Percentiles rank a stretch among this genome's conserved stretches.
Evolutionary conservation across 305 asterid genomes (phyloP).

Genomic region (Solanum aculeatissimum): DNA sequence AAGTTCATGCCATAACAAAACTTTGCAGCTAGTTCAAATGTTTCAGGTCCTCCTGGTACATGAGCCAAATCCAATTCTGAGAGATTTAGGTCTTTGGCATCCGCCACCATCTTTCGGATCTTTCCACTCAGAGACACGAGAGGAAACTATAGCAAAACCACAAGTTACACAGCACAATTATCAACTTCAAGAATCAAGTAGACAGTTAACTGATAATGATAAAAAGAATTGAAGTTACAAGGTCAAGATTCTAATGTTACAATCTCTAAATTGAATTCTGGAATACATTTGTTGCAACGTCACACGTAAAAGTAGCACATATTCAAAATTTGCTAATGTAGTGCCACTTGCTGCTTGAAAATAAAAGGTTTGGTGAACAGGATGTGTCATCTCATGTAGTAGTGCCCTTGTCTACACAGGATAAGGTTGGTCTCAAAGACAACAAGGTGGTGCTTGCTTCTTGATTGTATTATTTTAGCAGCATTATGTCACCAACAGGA

Average conservation of each 20-base stretch:
- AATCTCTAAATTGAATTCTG: background rate
- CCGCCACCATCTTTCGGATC: slow-evolving; percentile 45
- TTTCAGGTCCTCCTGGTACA: slow-evolving; percentile 55
- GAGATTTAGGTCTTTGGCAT: slow-evolving; percentile 24
- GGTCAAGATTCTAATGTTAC: background rate
- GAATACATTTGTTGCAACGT: background rate
- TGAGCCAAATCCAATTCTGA: slow-evolving; percentile 34
- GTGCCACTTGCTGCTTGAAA: background rate
- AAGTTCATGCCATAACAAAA: slow-evolving; percentile 63
- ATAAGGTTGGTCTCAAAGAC: background rate
- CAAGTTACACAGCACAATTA: slow-evolving; percentile 1
- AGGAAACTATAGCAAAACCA: slow-evolving; percentile 38
- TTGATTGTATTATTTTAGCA: background rate
- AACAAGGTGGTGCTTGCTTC: background rate
- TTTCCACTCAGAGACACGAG: slow-evolving; percentile 51
- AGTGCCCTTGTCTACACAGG: background rate
- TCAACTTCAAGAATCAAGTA: background rate
- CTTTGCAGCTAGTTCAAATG: slow-evolving; percentile 57
- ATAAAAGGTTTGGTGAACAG: background rate
- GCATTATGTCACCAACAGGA: background rate
- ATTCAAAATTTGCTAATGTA: background rate
- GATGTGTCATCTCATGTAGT: background rate
- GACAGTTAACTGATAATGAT: background rate
- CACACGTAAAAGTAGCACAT: background rate
- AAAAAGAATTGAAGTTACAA: background rate